Evolutionary conservation across 1,284 basidiomycete species (phyloP).

Genomic region (Polyporus tsugae): DNA sequence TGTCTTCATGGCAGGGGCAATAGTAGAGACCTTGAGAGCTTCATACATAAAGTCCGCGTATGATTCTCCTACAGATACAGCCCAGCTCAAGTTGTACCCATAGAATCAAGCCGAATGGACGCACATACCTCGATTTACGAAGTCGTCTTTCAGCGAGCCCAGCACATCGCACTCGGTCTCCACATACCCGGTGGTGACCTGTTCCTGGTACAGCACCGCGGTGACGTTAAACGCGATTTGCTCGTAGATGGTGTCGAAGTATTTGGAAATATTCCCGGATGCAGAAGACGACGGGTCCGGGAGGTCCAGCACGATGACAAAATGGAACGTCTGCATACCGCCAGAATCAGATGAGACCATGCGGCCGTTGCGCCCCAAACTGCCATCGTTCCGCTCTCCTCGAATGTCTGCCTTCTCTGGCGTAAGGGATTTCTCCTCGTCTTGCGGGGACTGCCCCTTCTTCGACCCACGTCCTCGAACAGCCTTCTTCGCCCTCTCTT

Average conservation of each 20-base stretch:
- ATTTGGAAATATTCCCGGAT: slow-evolving; percentile 76
- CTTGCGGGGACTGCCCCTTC: slow-evolving; percentile 44
- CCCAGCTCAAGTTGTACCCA: background rate
- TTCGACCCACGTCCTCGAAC: slow-evolving; percentile 64
- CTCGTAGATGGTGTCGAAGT: slow-evolving; percentile 87
- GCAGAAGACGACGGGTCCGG: slow-evolving; percentile 88
- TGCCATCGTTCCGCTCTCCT: slow-evolving; percentile 6
- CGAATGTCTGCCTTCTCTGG: slow-evolving; percentile 33
- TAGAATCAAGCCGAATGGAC: slow-evolving; percentile 7
- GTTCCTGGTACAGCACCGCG: slow-evolving; percentile 88
- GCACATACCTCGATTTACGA: slow-evolving; percentile 61
- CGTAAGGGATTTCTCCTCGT: slow-evolving; percentile 34
- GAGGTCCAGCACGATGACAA: slow-evolving; percentile 88
- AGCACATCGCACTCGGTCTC: slow-evolving; percentile 79
- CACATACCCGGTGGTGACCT: slow-evolving; percentile 85
- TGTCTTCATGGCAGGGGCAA: slow-evolving; percentile 78
- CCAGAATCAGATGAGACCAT: slow-evolving; percentile 31
- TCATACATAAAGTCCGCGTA: slow-evolving; percentile 63
- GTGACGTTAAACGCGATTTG: slow-evolving; percentile 89
- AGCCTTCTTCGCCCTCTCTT: slow-evolving; percentile 58
- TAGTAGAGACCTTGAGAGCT: slow-evolving; percentile 71
- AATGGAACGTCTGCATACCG: slow-evolving; percentile 85
- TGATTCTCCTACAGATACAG: slow-evolving; percentile 53
- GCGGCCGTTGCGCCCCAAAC: slow-evolving; percentile 27
- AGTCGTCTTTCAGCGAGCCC: slow-evolving; percentile 73